Percentiles rank a stretch among this genome's conserved stretches.
Evolutionary conservation across 176 grass and related monocot genomes (phyloP).

Genomic region (Cenchrus fungigraminus): DNA sequence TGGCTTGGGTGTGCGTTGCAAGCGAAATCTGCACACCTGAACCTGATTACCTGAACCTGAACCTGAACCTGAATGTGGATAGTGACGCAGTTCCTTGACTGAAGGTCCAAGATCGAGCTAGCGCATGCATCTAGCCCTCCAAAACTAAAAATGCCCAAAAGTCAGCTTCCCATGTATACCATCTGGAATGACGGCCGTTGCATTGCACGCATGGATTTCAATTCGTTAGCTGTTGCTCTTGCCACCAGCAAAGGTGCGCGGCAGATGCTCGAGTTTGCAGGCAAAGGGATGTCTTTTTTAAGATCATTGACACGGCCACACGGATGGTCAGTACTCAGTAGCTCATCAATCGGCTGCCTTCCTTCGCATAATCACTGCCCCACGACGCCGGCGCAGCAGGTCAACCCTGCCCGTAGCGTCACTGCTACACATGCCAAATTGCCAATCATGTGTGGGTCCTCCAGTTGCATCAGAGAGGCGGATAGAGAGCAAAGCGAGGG

Average conservation of each 20-base stretch:
- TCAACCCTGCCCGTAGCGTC: not conserved
- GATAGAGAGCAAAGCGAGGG: no score
- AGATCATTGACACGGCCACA: not conserved
- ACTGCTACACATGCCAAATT: not conserved
- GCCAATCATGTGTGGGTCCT: not conserved
- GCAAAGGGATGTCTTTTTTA: constrained; percentile 24
- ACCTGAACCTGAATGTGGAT: not conserved
- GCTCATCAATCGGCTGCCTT: constrained; percentile 6
- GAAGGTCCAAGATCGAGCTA: no score
- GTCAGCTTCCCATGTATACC: no score
- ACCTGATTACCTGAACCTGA: constrained; percentile 16
- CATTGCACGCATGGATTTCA: not conserved
- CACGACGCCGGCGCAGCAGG: not conserved
- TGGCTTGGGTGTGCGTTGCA: not conserved
- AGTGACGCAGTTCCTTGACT: not conserved
- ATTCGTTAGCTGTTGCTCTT: not conserved
- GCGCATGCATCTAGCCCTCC: no score
- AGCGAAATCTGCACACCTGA: not conserved
- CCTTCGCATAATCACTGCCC: constrained; percentile 27
- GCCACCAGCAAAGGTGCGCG: constrained; percentile 33
- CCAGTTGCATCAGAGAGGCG: no score
- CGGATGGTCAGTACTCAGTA: not conserved
- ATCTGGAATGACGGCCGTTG: no score
- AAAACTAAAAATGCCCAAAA: no score
- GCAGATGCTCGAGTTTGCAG: constrained; percentile 23